phyloP scores from a whole-genome alignment of 176 grass and related monocot genomes.

The bread wheat (Triticum aestivum) region IWGSC_CS_RefSeq_v2.1 NC_057795.1:377532185-377532684 shows the following conservation, averaged over 20 bases:
- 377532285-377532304: too few species aligned
- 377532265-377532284: too few species aligned
- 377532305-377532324: too few species aligned
- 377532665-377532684: background rate
- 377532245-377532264: too few species aligned
- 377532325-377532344: too few species aligned
- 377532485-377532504: background rate
- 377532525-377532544: background rate
- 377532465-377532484: background rate
- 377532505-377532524: background rate
- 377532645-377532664: background rate
- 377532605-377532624: background rate
- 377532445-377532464: background rate
- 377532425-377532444: background rate
- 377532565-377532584: background rate
- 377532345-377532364: background rate
- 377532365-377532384: background rate
- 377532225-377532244: too few species aligned
- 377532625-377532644: background rate
- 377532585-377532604: background rate
- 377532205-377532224: background rate
- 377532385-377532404: background rate
- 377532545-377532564: background rate
- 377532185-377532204: background rate
- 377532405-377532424: background rate